These are phyloP conservation scores for Botrytis cinerea DNA, from an alignment of 2,329 filamentous ascomycete genomes.

Conservation along the genomic window DNA sequence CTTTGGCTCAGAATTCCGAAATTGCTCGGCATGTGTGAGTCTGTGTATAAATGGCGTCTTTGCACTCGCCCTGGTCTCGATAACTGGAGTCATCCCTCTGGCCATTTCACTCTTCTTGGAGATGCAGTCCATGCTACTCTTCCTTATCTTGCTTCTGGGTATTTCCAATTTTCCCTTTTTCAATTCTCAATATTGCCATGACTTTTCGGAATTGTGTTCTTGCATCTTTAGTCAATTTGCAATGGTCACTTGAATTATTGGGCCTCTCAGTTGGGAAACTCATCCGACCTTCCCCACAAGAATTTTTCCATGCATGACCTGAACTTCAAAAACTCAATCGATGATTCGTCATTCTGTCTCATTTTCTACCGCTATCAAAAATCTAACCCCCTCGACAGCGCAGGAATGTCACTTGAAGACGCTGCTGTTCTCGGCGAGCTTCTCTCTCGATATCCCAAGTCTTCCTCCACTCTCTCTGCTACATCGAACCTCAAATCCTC, in stretches of 20 bases:
- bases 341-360: not conserved
- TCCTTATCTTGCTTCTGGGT: constrained; percentile 57
- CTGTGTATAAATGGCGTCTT: constrained; percentile 62
- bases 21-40: constrained; percentile 57
- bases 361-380: not conserved
- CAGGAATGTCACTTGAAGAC: constrained; percentile 63
- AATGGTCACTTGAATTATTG: no score
- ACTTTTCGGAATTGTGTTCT: fast-evolving
- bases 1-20: constrained; percentile 48
- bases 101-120: constrained; percentile 60
- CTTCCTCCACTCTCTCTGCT: not conserved
- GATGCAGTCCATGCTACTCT: constrained; percentile 66
- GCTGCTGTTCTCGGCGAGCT: constrained; percentile 58
- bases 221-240: not conserved
- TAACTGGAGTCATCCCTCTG: constrained; percentile 59
- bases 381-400: constrained; percentile 35
- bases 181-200: not conserved
- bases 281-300: no score
- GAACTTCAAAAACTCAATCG: not conserved
- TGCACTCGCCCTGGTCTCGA: constrained; percentile 57
- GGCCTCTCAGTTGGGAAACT: not conserved
- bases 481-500: constrained; percentile 21
- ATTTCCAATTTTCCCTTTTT: not conserved
- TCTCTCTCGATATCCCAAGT: constrained; percentile 45
- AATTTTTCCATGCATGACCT: not conserved